phyloP scores from a whole-genome alignment of 805 yeast species.

The Nakazawaea siamensis region DNA sequence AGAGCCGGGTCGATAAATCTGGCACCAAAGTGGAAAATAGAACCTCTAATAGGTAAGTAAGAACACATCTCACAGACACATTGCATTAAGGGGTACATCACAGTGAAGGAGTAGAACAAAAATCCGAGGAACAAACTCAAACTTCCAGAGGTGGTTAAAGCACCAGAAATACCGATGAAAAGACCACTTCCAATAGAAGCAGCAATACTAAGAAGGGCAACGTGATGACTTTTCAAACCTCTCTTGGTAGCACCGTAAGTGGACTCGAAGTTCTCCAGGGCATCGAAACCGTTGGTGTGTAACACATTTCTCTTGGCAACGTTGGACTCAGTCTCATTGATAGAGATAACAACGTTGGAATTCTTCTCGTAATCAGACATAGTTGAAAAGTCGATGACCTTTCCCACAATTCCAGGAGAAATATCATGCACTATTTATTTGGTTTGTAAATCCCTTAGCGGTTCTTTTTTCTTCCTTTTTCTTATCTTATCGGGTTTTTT shows the following conservation, averaged over 20 bases:
- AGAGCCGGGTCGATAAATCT: slow-evolving; percentile 36
- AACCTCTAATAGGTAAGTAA: slow-evolving; percentile 38
- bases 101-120: slow-evolving; percentile 28
- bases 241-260: slow-evolving; percentile 15
- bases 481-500: too few relatives aligned
- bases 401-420: too few relatives aligned
- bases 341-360: too few relatives aligned
- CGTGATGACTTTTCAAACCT: slow-evolving; percentile 31
- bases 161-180: slow-evolving; percentile 34
- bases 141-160: slow-evolving; percentile 33
- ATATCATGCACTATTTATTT: too few relatives aligned
- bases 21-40: slow-evolving; percentile 39
- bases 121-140: slow-evolving; percentile 31
- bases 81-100: slow-evolving; percentile 35
- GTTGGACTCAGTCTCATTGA: neutral
- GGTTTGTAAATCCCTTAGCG: too few relatives aligned
- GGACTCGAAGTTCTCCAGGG: neutral
- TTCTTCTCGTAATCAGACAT: too few relatives aligned
- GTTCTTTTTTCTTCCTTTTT: too few relatives aligned
- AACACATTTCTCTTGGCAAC: neutral
- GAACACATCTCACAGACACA: slow-evolving; percentile 30
- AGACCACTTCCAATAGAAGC: slow-evolving; percentile 40
- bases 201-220: slow-evolving; percentile 38
- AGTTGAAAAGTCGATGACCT: too few relatives aligned
- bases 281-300: slow-evolving; percentile 3